Evolutionary conservation across 202 grass and related monocot genomes (phyloP).

Genomic region (Setaria italica): DNA sequence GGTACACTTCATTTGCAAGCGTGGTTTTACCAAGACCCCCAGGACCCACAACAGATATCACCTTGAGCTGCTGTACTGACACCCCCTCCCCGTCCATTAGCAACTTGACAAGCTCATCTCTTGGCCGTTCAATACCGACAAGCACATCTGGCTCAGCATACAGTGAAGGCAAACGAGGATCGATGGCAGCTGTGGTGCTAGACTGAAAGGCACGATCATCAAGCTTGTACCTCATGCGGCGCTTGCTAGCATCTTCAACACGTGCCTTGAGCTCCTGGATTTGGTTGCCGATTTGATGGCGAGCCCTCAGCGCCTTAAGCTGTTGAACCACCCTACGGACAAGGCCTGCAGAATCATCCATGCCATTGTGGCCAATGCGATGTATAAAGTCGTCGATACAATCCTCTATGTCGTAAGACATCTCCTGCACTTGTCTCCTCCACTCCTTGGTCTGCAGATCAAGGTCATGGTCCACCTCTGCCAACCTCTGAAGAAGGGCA

Average conservation of each 20-base stretch:
- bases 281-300: background rate
- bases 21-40: constrained; percentile 39
- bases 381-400: constrained; percentile 15
- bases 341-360: background rate
- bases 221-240: constrained; percentile 27
- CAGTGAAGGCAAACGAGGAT: constrained; percentile 18
- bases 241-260: constrained; percentile 32
- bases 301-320: constrained; percentile 4
- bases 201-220: background rate
- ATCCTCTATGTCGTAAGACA: constrained; percentile 41
- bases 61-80: background rate
- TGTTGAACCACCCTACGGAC: background rate
- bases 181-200: background rate
- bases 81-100: constrained; percentile 2
- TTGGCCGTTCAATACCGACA: background rate
- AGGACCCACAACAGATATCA: constrained; percentile 25
- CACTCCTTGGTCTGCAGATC: constrained; percentile 34
- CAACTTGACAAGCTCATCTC: background rate
- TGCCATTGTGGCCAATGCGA: background rate
- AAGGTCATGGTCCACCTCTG: constrained; percentile 14
- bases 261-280: constrained; percentile 15
- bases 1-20: constrained; percentile 16
- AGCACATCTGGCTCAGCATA: constrained; percentile 15
- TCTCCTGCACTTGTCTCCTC: constrained; percentile 24
- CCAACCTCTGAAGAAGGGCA: constrained; percentile 9